Evolutionary conservation across 2,329 filamentous ascomycete species (phyloP).

Genomic region (Clarireedia sp.): DNA sequence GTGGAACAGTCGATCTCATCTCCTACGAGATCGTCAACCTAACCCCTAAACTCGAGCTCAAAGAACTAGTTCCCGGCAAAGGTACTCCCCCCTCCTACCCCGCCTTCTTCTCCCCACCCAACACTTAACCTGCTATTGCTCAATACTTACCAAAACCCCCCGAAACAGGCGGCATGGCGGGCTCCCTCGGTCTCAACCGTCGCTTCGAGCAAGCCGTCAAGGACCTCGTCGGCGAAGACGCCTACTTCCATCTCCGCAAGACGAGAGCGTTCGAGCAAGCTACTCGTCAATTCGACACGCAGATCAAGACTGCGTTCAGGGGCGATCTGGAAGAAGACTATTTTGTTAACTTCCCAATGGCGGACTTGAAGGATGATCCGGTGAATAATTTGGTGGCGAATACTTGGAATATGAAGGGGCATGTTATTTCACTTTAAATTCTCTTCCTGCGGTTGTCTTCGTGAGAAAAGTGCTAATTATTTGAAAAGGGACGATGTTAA

Average conservation of each 20-base stretch:
- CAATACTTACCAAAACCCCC: not conserved
- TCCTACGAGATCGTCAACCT: slow-evolving; percentile 22
- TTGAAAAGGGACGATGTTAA: slow-evolving; percentile 42
- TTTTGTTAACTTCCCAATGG: slow-evolving; percentile 24
- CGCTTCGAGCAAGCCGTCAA: slow-evolving; percentile 23
- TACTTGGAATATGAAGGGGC: slow-evolving; percentile 20
- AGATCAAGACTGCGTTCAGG: slow-evolving; percentile 24
- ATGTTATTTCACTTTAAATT: slow-evolving; percentile 9
- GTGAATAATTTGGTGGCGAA: slow-evolving; percentile 18
- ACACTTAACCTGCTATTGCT: not conserved
- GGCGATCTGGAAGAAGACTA: slow-evolving; percentile 23
- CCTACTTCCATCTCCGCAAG: slow-evolving; percentile 26
- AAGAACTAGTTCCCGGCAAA: slow-evolving; percentile 21
- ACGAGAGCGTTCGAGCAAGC: slow-evolving; percentile 26
- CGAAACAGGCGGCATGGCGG: slow-evolving; percentile 21
- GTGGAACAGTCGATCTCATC: slow-evolving; percentile 30
- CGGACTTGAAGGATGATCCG: slow-evolving; percentile 21
- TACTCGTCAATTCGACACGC: slow-evolving; percentile 27
- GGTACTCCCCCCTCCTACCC: slow-evolving; percentile 4
- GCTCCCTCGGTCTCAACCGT: slow-evolving; percentile 23
- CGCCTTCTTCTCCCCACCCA: not conserved
- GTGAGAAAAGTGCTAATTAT: not conserved
- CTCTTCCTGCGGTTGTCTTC: not conserved
- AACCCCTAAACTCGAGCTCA: slow-evolving; percentile 18
- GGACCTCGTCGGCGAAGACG: slow-evolving; percentile 22